Conservation (phyloP, 2,329 filamentous ascomycete species). For the Penicillium sp. region DNA sequence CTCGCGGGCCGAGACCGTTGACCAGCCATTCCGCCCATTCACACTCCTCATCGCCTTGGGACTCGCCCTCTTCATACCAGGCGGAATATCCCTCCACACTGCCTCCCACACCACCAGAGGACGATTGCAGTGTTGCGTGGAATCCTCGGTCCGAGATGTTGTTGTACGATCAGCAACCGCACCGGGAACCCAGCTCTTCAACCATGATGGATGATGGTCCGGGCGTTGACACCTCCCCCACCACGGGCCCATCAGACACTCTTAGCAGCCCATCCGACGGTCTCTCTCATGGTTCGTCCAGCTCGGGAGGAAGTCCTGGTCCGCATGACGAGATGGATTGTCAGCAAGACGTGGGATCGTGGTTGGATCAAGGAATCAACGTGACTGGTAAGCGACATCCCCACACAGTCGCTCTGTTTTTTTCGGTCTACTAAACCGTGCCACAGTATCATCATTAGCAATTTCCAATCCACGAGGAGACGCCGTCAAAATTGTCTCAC, state of each 20-base stretch:
- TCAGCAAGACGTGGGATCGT: constrained; percentile 31
- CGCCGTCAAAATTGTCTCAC: constrained; percentile 57
- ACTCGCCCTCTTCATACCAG: constrained; percentile 19
- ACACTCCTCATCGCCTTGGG: constrained; percentile 25
- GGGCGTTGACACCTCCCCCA: constrained; percentile 28
- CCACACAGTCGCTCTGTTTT: not conserved
- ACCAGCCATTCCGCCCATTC: constrained; percentile 28
- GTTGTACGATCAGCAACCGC: constrained; percentile 29
- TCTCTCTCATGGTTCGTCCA: constrained; percentile 31
- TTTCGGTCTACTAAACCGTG: not conserved
- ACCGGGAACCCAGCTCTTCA: constrained; percentile 24
- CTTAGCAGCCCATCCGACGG: constrained; percentile 32
- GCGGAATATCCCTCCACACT: constrained; percentile 35
- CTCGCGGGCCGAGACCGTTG: constrained; percentile 31
- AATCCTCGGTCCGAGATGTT: constrained; percentile 32
- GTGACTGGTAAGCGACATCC: constrained; percentile 32
- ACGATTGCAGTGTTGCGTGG: constrained; percentile 41
- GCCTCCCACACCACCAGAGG: constrained; percentile 44
- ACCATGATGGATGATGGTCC: constrained; percentile 31
- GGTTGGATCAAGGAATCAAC: constrained; percentile 39
- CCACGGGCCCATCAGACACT: constrained; percentile 27
- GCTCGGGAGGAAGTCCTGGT: constrained; percentile 31
- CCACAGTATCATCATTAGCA: constrained; percentile 38
- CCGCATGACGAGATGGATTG: constrained; percentile 33
- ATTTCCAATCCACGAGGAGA: constrained; percentile 38